Percentiles rank a stretch among this genome's conserved stretches.
Evolutionary conservation across 176 grass and related monocot species (phyloP).

Genomic region (Zoysia japonica): DNA sequence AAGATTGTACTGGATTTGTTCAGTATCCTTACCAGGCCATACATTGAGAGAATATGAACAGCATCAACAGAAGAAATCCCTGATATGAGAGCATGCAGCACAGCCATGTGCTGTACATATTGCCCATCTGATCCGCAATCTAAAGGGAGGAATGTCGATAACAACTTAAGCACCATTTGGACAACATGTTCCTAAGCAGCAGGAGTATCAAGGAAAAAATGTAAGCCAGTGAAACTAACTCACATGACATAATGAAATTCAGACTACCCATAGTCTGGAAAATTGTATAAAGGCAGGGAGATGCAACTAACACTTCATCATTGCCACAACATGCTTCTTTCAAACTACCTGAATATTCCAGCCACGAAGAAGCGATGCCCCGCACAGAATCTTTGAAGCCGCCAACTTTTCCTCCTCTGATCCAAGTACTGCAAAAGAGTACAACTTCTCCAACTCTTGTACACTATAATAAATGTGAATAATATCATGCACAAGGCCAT

Average conservation of each 20-base stretch:
- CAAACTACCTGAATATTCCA: slow-evolving; percentile 88
- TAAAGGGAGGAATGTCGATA: slow-evolving; percentile 35
- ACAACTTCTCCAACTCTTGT: slow-evolving; percentile 72
- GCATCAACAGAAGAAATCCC: slow-evolving; percentile 61
- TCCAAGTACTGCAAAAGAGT: slow-evolving; percentile 66
- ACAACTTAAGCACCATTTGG: slow-evolving; percentile 59
- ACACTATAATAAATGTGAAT: slow-evolving; percentile 52
- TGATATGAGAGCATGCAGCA: slow-evolving; percentile 63
- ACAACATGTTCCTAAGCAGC: slow-evolving; percentile 70
- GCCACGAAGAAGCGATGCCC: slow-evolving; percentile 68
- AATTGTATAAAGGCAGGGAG: background rate
- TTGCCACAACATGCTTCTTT: slow-evolving; percentile 24
- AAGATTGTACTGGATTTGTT: background rate
- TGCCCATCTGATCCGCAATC: slow-evolving; percentile 44
- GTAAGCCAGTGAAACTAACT: slow-evolving; percentile 10
- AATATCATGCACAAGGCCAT: background rate
- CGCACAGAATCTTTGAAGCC: slow-evolving; percentile 78
- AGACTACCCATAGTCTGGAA: background rate
- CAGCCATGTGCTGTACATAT: slow-evolving; percentile 59
- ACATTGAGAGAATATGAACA: slow-evolving; percentile 87
- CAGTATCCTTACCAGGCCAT: slow-evolving; percentile 62
- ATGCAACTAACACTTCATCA: slow-evolving; percentile 3
- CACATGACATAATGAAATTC: background rate
- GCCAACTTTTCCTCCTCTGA: slow-evolving; percentile 70
- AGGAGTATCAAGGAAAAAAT: slow-evolving; percentile 18